These are phyloP conservation scores for Lachnellula suecica DNA, from an alignment of 2,329 filamentous ascomycete species.

Conservation along the genomic window DNA sequence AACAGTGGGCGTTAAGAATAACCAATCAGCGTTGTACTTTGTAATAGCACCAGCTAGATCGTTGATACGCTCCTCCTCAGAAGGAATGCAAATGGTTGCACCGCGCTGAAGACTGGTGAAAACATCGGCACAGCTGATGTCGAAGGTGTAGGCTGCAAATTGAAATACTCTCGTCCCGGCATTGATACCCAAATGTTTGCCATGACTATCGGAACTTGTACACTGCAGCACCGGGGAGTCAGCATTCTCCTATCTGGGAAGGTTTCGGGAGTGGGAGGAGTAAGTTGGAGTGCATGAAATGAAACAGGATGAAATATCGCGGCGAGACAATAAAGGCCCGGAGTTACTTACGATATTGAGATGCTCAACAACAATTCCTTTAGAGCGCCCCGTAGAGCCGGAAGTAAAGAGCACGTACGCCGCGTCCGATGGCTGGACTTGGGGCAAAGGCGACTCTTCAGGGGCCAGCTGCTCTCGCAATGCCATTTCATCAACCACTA, in stretches of 20 bases:
- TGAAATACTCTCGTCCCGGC: conserved; percentile 4
- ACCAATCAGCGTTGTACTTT: conserved; percentile 21
- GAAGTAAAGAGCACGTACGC: conserved; percentile 26
- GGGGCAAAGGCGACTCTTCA: background rate
- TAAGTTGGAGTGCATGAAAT: no score
- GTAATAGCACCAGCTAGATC: conserved; percentile 33
- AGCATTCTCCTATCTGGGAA: no score
- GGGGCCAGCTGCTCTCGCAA: no score
- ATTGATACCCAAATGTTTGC: background rate
- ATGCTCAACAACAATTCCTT: conserved; percentile 30
- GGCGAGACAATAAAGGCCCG: no score
- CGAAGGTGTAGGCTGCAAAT: conserved; percentile 28
- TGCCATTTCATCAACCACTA: no score
- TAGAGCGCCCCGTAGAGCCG: conserved; percentile 41
- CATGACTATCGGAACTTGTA: background rate
- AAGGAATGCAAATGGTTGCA: conserved; percentile 39
- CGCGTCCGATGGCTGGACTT: background rate
- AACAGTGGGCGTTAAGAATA: conserved; percentile 26
- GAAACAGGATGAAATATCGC: no score
- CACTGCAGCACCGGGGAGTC: no score
- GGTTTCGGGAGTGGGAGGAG: no score
- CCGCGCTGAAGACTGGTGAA: conserved; percentile 32
- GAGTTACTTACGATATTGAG: conserved; percentile 6
- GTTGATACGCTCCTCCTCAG: conserved; percentile 37
- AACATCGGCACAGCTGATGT: conserved; percentile 36